phyloP scores from a whole-genome alignment of 2,329 filamentous ascomycete genomes.

The Plenodomus tracheiphilus region DNA sequence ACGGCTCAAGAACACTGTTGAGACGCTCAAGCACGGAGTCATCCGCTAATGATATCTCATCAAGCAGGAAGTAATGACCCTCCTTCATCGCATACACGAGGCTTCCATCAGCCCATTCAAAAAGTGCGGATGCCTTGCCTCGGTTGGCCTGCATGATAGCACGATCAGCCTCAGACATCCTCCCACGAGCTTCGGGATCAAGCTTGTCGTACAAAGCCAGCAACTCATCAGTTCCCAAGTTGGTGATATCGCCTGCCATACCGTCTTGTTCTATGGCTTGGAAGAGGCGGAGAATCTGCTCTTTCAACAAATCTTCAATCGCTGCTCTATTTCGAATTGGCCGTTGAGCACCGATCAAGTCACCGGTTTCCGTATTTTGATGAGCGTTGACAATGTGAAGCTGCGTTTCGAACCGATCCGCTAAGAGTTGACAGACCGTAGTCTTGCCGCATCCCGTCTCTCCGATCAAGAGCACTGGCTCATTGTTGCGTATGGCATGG shows the following conservation, averaged over 20 bases:
- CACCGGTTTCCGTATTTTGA: conserved; percentile 96
- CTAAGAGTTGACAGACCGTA: conserved; percentile 89
- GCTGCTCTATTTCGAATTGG: conserved; percentile 83
- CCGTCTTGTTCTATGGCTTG: conserved; percentile 7
- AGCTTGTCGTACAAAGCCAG: conserved; percentile 63
- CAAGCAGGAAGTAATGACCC: conserved; percentile 88
- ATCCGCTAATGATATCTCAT: conserved; percentile 96
- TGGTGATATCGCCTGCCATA: conserved; percentile 9
- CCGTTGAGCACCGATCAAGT: conserved; percentile 92
- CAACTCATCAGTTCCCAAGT: conserved; percentile 49
- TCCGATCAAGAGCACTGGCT: conserved; percentile 91
- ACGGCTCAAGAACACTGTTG: conserved; percentile 93
- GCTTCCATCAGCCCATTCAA: conserved; percentile 95
- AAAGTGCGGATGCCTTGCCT: conserved; percentile 77
- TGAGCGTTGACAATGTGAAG: conserved; percentile 95
- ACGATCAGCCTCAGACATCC: conserved; percentile 50
- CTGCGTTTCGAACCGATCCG: conserved; percentile 74
- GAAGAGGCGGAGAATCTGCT: conserved; percentile 59
- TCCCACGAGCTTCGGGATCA: conserved; percentile 47
- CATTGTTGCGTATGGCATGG: conserved; percentile 82
- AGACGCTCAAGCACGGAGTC: conserved; percentile 95
- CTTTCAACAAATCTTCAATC: conserved; percentile 66
- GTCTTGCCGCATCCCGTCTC: conserved; percentile 99
- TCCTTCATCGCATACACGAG: conserved; percentile 91
- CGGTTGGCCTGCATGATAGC: conserved; percentile 51